Conservation (phyloP, 345 rosid species). For the Eutrema japonicum region DNA sequence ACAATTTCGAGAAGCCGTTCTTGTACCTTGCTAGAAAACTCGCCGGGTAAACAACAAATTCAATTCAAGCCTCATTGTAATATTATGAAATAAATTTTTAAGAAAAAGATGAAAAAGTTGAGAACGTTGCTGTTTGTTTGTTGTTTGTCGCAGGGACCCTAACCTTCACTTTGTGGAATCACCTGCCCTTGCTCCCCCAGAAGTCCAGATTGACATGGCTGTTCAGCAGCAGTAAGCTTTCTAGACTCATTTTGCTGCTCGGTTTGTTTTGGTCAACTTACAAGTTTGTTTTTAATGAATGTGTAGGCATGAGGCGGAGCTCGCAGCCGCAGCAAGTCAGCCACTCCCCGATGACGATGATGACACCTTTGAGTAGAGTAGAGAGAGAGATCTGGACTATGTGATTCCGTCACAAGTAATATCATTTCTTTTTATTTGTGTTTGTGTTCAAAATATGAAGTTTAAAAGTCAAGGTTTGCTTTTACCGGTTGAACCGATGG, state of each 20-base stretch:
- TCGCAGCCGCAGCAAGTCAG: slow-evolving; percentile 68
- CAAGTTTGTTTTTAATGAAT: neutral
- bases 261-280: neutral
- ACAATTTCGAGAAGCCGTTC: slow-evolving; percentile 94
- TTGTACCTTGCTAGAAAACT: slow-evolving; percentile 90
- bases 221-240: slow-evolving; percentile 85
- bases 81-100: neutral
- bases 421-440: slow-evolving; percentile 14
- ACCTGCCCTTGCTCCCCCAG: slow-evolving; percentile 95
- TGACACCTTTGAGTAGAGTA: slow-evolving; percentile 65
- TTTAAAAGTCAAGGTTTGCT: slow-evolving; percentile 8
- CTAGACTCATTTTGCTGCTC: neutral
- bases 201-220: slow-evolving; percentile 86
- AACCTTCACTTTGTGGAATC: slow-evolving; percentile 96
- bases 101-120: too few relatives aligned
- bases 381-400: slow-evolving; percentile 12
- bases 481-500: neutral
- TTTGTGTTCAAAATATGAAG: slow-evolving; percentile 4
- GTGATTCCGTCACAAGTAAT: slow-evolving; percentile 15
- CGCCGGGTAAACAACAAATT: slow-evolving; percentile 63
- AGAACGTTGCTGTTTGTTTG: neutral
- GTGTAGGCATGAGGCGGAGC: slow-evolving; percentile 80
- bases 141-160: slow-evolving; percentile 51
- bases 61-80: neutral
- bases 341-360: slow-evolving; percentile 89